Conservation (phyloP, 2,329 filamentous ascomycete species). For the Metarhizium brunneum region DNA sequence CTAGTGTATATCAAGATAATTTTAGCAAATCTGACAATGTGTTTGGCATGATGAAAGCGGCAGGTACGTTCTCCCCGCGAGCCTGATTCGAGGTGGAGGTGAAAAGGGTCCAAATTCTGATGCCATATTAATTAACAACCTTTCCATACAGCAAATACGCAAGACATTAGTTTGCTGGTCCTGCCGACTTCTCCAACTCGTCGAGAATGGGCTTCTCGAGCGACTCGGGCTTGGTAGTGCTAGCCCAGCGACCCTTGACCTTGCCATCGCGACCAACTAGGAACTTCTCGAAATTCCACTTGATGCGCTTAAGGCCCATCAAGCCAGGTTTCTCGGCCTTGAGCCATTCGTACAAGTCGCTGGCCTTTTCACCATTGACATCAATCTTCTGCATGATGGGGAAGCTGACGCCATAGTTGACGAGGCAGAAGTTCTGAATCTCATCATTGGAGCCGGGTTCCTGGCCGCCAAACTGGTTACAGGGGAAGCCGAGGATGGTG, state of each 20-base stretch:
- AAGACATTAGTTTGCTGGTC: neutral
- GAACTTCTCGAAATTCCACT: slow-evolving; percentile 99
- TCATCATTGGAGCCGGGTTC: slow-evolving; percentile 78
- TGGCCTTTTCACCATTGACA: slow-evolving; percentile 78
- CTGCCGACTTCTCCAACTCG: slow-evolving; percentile 49
- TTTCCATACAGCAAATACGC: neutral
- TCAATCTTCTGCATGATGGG: slow-evolving; percentile 87
- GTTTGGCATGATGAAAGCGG: too few relatives aligned
- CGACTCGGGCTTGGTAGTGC: slow-evolving; percentile 74
- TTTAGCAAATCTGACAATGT: too few relatives aligned
- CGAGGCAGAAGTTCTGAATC: slow-evolving; percentile 76
- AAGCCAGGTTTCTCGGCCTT: slow-evolving; percentile 69
- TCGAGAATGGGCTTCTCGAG: slow-evolving; percentile 68
- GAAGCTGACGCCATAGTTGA: slow-evolving; percentile 90
- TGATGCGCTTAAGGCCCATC: slow-evolving; percentile 80
- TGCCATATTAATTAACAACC: neutral
- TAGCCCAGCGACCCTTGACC: slow-evolving; percentile 81
- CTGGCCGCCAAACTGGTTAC: slow-evolving; percentile 93
- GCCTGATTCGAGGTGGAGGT: neutral
- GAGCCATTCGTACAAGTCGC: slow-evolving; percentile 56
- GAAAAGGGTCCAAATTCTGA: neutral
- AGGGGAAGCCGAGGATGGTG: slow-evolving; percentile 87
- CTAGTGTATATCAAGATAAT: too few relatives aligned
- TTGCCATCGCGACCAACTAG: slow-evolving; percentile 76
- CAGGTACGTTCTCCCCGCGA: neutral